Conservation (phyloP, 257 asterid genomes). For the Fraxinus anomala region DNA sequence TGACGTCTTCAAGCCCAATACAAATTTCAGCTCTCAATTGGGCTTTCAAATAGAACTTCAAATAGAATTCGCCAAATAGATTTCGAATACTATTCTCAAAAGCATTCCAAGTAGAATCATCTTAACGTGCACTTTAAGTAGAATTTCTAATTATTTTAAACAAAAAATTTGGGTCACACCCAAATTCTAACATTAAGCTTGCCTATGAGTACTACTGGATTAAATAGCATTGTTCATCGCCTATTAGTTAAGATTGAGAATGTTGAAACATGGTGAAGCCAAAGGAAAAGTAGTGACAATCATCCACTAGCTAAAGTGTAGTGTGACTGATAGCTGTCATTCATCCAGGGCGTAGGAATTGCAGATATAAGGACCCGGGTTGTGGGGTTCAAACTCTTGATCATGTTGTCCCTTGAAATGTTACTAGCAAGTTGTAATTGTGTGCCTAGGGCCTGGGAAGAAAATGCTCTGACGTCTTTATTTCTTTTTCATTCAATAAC, state of each 20-base stretch:
- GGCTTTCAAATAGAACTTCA: too few relatives aligned
- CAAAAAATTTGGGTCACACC: too few relatives aligned
- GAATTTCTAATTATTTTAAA: too few relatives aligned
- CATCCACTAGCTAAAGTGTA: neutral
- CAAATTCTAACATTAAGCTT: too few relatives aligned
- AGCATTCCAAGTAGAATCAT: too few relatives aligned
- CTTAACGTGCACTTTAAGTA: too few relatives aligned
- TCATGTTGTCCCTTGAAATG: conserved; percentile 12
- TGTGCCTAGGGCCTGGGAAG: conserved; percentile 33
- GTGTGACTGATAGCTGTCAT: conserved; percentile 25
- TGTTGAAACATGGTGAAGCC: neutral
- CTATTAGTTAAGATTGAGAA: neutral
- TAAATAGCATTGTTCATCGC: too few relatives aligned
- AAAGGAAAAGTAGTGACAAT: neutral
- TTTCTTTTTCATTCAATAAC: neutral
- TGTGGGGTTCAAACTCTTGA: conserved; percentile 16
- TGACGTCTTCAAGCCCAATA: too few relatives aligned
- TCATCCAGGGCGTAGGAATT: conserved; percentile 22
- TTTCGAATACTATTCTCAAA: too few relatives aligned
- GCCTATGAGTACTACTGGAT: too few relatives aligned
- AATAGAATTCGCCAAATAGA: too few relatives aligned
- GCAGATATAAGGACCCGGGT: conserved; percentile 14
- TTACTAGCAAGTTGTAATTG: conserved; percentile 18
- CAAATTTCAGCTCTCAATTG: too few relatives aligned
- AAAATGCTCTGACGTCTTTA: conserved; percentile 32